Base-by-base conservation (phyloP, 331 rosid genomes). In the Malus hybrid region DNA sequence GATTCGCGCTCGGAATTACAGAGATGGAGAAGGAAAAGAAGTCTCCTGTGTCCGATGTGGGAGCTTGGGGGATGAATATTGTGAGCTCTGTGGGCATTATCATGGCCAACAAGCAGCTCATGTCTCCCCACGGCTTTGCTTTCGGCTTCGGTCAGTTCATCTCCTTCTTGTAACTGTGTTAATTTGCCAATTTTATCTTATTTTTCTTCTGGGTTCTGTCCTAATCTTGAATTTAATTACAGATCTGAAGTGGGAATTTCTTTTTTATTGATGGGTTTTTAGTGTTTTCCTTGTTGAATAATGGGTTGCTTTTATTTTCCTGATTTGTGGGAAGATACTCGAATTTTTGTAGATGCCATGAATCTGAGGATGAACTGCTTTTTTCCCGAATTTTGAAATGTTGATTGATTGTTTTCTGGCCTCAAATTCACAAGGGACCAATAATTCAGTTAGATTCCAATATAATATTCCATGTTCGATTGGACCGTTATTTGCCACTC, bases 41-140 rank as follows among this genome's bases (percentile, higher is more conserved):
- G 69, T 63, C 73, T 6, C 75, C 73, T 9, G 80, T 84, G 13
- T 80, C 88, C 19, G 83, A 87, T 77, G 82, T 84, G 13, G 90
- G 90, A 75, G 90, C 90, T 27, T 87, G 88, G 90, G 81, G 81
- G 50, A 84, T 84, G 86, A 87, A 87, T 59, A 73, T 87, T n/a
- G 66, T 87, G 76, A 84, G 88, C 86, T 87, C 90, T 6, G 86
- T 87, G 20, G 90, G 90, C 57, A 81, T 87, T 63, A 84, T 87
- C 78, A 87, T 87, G 85, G 88, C 86, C 79, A 87, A 87, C 76
- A 87, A 87, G 80, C 79, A 84, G 86, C 90, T 87, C 46, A 84
- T 87, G 86, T 82, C 86, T 4, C 81, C 82, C 15, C 59, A 64
- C 14, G 90, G 90, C 60, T 87, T 79, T 77, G 81, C 83, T 70